These are phyloP conservation scores for Tetracentron sinense DNA, from an alignment of 164 flowering plant species.

Conservation along the genomic window DNA sequence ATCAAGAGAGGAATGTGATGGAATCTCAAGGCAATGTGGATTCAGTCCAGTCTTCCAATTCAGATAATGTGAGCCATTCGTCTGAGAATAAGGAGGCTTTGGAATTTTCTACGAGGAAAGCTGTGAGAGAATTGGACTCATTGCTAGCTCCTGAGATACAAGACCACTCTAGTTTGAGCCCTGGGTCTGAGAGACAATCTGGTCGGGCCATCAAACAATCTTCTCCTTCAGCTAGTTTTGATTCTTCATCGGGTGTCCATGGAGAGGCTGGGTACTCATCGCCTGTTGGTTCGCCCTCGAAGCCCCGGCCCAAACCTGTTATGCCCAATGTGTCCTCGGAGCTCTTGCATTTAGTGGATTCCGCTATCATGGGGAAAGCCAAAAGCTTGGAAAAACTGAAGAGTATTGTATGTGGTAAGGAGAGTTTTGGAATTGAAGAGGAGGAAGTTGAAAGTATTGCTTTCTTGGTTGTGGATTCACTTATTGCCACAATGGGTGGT, in stretches of 20 bases:
- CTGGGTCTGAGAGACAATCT: constrained; percentile 30
- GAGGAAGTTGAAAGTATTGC: constrained; percentile 60
- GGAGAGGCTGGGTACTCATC: constrained; percentile 46
- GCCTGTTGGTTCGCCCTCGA: constrained; percentile 60
- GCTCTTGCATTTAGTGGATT: constrained; percentile 90
- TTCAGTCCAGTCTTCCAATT: constrained; percentile 26
- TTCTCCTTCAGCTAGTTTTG: constrained; percentile 50
- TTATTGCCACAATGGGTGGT: constrained; percentile 98
- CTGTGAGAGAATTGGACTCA: constrained; percentile 31
- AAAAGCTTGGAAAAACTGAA: constrained; percentile 81
- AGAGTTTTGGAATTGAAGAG: constrained; percentile 62
- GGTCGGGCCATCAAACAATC: constrained; percentile 31
- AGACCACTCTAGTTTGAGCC: constrained; percentile 33
- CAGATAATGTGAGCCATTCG: constrained; percentile 34
- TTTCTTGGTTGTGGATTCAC: constrained; percentile 77
- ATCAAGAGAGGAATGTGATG: constrained; percentile 43
- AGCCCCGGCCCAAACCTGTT: constrained; percentile 50
- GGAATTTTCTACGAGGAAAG: constrained; percentile 21
- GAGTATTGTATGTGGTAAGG: constrained; percentile 67
- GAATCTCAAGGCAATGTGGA: constrained; percentile 23
- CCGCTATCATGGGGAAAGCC: constrained; percentile 97
- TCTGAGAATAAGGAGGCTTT: constrained; percentile 34
- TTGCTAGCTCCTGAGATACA: constrained; percentile 27
- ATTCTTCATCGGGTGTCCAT: constrained; percentile 33
- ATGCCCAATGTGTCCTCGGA: constrained; percentile 94